Evolutionary conservation across 164 flowering plant species (phyloP).

Genomic region (Saururus chinensis): DNA sequence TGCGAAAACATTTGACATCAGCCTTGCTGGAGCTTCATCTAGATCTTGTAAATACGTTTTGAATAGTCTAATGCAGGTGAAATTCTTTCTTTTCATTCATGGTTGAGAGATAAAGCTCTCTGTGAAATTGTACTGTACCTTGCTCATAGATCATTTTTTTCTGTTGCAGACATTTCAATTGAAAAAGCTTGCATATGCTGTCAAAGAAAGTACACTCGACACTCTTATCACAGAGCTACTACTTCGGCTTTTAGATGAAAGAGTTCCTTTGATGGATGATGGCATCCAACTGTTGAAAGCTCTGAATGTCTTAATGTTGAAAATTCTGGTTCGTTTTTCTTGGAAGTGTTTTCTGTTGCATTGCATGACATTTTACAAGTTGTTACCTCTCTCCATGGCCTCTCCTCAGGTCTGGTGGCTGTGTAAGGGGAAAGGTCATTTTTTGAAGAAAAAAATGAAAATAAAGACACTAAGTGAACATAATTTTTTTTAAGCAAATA

Average conservation of each 20-base stretch:
- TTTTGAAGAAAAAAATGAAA: too few relatives aligned
- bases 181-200: conserved; percentile 87
- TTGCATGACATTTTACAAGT: too few relatives aligned
- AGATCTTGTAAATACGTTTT: conserved; percentile 98
- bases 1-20: conserved; percentile 84
- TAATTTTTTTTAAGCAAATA: too few relatives aligned
- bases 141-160: neutral
- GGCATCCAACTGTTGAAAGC: conserved; percentile 97
- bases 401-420: too few relatives aligned
- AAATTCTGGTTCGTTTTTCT: conserved; percentile 63
- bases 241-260: conserved; percentile 96
- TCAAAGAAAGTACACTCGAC: conserved; percentile 83
- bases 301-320: conserved; percentile 93
- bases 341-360: neutral
- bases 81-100: neutral
- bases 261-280: conserved; percentile 97
- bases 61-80: conserved; percentile 96
- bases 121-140: neutral
- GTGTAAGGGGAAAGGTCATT: too few relatives aligned
- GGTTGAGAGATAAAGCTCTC: too few relatives aligned
- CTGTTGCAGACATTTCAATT: conserved; percentile 83
- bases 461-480: too few relatives aligned
- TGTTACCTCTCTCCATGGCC: too few relatives aligned
- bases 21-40: conserved; percentile 89
- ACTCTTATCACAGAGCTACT: conserved; percentile 88